A percentile compares a stretch with the other conserved stretches of the same genome.
These are phyloP conservation scores for Termitomyces sp. DNA, from an alignment of 768 basidiomycete genomes.

Conservation along the genomic window DNA sequence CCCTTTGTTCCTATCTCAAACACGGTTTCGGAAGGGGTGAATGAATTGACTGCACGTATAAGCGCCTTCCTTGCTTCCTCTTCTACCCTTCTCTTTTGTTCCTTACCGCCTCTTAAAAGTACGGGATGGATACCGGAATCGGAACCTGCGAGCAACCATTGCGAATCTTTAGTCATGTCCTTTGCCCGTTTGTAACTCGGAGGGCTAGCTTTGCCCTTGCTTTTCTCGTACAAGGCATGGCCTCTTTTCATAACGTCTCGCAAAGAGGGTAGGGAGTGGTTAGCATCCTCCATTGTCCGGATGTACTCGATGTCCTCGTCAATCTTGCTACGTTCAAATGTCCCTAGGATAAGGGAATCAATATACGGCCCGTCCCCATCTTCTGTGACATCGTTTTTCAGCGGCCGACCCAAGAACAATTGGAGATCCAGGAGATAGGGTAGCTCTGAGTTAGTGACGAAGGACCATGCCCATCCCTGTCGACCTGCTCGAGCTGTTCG, in stretches of 20 bases:
- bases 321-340: slow-evolving; percentile 72
- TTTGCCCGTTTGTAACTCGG: slow-evolving; percentile 89
- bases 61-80: slow-evolving; percentile 63
- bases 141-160: slow-evolving; percentile 68
- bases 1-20: slow-evolving; percentile 85
- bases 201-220: slow-evolving; percentile 84
- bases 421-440: slow-evolving; percentile 92
- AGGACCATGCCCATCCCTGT: slow-evolving; percentile 95
- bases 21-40: slow-evolving; percentile 85
- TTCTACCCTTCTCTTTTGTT: slow-evolving; percentile 31
- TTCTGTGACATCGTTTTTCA: slow-evolving; percentile 49
- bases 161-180: slow-evolving; percentile 69
- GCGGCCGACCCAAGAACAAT: slow-evolving; percentile 81
- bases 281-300: slow-evolving; percentile 56
- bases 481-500: slow-evolving; percentile 94
- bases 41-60: slow-evolving; percentile 73
- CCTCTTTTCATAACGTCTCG: slow-evolving; percentile 86
- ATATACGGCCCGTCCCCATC: slow-evolving; percentile 63
- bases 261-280: slow-evolving; percentile 62
- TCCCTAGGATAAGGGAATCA: slow-evolving; percentile 73
- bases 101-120: slow-evolving; percentile 39
- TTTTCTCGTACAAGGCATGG: slow-evolving; percentile 91
- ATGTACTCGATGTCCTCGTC: slow-evolving; percentile 87
- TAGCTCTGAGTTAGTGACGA: slow-evolving; percentile 81
- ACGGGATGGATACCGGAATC: slow-evolving; percentile 74